Evolutionary conservation across 1,284 basidiomycete species (phyloP).

Genomic region (Apiotrichum montevideense): DNA sequence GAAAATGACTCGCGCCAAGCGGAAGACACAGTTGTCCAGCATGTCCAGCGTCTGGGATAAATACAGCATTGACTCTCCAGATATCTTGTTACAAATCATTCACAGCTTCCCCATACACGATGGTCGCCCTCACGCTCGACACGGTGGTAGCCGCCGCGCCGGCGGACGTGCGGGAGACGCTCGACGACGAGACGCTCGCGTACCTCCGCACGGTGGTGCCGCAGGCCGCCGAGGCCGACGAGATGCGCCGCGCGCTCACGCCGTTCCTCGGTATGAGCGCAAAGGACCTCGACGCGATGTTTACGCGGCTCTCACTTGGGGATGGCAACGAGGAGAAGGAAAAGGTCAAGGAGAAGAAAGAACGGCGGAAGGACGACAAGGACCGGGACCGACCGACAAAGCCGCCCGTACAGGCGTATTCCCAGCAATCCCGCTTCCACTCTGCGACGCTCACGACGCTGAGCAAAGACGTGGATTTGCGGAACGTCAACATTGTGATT

Average conservation of each 20-base stretch:
- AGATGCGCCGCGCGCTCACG: slow-evolving; percentile 7
- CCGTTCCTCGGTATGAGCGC: slow-evolving; percentile 14
- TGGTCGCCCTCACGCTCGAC: slow-evolving; percentile 8
- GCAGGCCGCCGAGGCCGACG: not conserved
- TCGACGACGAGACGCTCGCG: slow-evolving; percentile 12
- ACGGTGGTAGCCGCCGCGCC: slow-evolving; percentile 10
- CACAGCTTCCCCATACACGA: not conserved
- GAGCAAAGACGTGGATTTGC: slow-evolving; percentile 51
- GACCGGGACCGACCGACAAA: not conserved
- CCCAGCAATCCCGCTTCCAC: slow-evolving; percentile 52
- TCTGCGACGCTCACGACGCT: slow-evolving; percentile 48
- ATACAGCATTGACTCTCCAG: too few species aligned
- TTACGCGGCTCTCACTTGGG: slow-evolving; percentile 2
- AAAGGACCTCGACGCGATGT: slow-evolving; percentile 10
- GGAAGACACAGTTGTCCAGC: too few species aligned
- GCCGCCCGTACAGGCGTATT: slow-evolving; percentile 9
- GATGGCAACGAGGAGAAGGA: too few species aligned
- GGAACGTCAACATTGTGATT: slow-evolving; percentile 51
- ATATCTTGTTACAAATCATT: too few species aligned
- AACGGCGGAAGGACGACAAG: not conserved
- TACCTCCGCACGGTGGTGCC: slow-evolving; percentile 8
- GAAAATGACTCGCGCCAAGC: too few species aligned
- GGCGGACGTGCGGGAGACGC: slow-evolving; percentile 9
- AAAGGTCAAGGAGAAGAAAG: not conserved
- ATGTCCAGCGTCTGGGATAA: too few species aligned